phyloP scores from a whole-genome alignment of 2,329 filamentous ascomycete genomes.

The Amauroascus niger region DNA sequence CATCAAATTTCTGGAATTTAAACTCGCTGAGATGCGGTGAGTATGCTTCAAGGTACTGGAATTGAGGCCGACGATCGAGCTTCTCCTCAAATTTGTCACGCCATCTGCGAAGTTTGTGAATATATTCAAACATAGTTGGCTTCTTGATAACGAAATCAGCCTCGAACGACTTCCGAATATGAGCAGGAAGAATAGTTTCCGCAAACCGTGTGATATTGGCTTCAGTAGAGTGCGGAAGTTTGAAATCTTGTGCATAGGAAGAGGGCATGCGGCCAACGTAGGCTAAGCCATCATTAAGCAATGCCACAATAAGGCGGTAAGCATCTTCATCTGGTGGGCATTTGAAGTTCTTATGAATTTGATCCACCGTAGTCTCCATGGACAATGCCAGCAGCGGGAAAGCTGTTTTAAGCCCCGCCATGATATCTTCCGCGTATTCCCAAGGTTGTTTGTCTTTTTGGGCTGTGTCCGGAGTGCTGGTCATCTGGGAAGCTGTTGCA shows the following conservation, averaged over 20 bases:
- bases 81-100: conserved; percentile 97
- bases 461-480: conserved; percentile 21
- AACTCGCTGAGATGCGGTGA: conserved; percentile 93
- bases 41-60: conserved; percentile 68
- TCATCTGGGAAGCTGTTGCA: conserved; percentile 17
- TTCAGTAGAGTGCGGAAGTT: conserved; percentile 81
- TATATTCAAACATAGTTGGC: conserved; percentile 97
- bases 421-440: conserved; percentile 94
- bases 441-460: conserved; percentile 57
- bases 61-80: conserved; percentile 69
- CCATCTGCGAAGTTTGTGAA: conserved; percentile 91
- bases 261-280: conserved; percentile 82
- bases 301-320: conserved; percentile 90
- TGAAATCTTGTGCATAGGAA: conserved; percentile 82
- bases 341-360: conserved; percentile 98
- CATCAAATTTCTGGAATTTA: conserved; percentile 94
- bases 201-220: conserved; percentile 94
- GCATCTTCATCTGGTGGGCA: conserved; percentile 97
- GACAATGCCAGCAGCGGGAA: conserved; percentile 91
- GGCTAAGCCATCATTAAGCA: conserved; percentile 88
- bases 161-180: conserved; percentile 94
- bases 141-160: conserved; percentile 93
- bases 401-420: conserved; percentile 89
- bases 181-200: conserved; percentile 84
- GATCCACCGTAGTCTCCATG: conserved; percentile 99